Conservation (phyloP, 768 basidiomycete species). For the Suillus discolor region DNA sequence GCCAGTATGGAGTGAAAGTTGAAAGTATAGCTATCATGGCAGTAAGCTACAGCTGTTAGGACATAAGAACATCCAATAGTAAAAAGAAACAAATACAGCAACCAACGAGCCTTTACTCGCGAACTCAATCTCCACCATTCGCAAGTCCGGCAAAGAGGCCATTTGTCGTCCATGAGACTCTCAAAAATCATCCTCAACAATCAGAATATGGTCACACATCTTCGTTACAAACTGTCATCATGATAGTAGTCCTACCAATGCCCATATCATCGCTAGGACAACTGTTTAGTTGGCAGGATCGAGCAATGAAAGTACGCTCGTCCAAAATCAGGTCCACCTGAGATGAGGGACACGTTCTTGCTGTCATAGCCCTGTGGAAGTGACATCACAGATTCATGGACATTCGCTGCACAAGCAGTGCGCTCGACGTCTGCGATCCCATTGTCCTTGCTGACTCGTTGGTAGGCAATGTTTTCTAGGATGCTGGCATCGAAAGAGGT, state of each 20-base stretch:
- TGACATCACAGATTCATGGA: conserved; percentile 82
- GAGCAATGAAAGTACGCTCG: conserved; percentile 90
- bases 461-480: conserved; percentile 86
- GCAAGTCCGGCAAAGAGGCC: conserved; percentile 81
- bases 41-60: not conserved
- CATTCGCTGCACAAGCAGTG: conserved; percentile 78
- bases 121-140: conserved; percentile 72
- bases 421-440: conserved; percentile 57
- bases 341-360: conserved; percentile 87
- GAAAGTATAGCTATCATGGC: conserved; percentile 6
- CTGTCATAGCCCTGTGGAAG: conserved; percentile 90
- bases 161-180: conserved; percentile 58
- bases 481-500: conserved; percentile 87
- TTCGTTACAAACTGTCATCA: conserved; percentile 90
- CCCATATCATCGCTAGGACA: conserved; percentile 75
- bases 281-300: conserved; percentile 83
- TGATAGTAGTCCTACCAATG: conserved; percentile 78
- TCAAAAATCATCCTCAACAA: conserved; percentile 82
- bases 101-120: conserved; percentile 19
- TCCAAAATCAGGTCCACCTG: conserved; percentile 93
- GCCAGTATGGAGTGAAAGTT: not conserved
- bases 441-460: conserved; percentile 42
- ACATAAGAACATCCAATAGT: conserved; percentile 5
- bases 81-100: not conserved
- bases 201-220: conserved; percentile 90